Evolutionary conservation across 2,329 filamentous ascomycete species (phyloP), one percentile per base, ranked within the genome.

Genomic region (Fusarium coicis): DNA sequence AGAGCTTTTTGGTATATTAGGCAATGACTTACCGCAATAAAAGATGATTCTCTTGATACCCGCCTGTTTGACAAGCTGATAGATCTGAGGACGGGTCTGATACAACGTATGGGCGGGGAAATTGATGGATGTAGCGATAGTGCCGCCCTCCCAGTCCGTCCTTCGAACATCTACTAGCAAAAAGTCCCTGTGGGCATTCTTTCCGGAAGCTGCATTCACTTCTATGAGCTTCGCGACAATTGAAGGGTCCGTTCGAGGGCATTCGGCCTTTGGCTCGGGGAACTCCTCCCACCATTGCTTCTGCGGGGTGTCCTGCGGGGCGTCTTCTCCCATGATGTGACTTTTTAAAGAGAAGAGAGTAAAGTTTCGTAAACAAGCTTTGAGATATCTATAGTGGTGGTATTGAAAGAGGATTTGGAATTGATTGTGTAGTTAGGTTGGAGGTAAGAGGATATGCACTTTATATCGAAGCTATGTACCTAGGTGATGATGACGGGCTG

Each of bases 131-230:
- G 85, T 86, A 14, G 81, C 81, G 61, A 92, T 87, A 1, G 89
- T 91, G 44, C 90, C 90, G 32, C 91, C 90, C 76, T 85, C 84
- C 81, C 85, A 87, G 72, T 90, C 88, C 7, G 80, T 84, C 32
- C 87, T 82, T 23, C 87, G 84, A n/a, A 89, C 84, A 74, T 89
- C 87, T 18, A 89, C 84, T 7, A 88, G 79, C 23, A 88, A 77
- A 52, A 87, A 86, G 12, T 82, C 78, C 32, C 79, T 77, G 0
- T 76, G 74, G 2, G 74, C 75, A 11, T 77, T 74, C 19, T 76
- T 61, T 0, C 65, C 79, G 6, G 78, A 76, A 23, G 80, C 77
- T 62, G 79, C 76, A 11, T 81, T 77, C 37, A 76, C 80, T 59
- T 86, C 82, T 15, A 88, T 81, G 12, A 85, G 74, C 21, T 78